phyloP scores from a whole-genome alignment of 2,329 filamentous ascomycete species.

The Alternaria panax region DNA sequence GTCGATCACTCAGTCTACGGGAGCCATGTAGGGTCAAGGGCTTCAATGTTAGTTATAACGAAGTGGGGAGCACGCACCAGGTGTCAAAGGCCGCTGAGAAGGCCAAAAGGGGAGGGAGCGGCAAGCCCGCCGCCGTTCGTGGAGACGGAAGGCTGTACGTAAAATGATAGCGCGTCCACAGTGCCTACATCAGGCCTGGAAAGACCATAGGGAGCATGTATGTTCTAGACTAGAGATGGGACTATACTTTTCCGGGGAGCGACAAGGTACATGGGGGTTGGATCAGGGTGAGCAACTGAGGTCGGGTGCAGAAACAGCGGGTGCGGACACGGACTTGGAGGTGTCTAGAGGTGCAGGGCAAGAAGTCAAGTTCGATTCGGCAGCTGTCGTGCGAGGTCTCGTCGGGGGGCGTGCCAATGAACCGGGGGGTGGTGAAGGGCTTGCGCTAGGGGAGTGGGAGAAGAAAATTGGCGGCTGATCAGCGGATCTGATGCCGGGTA shows the following conservation, averaged over 20 bases:
- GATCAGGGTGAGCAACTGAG: constrained; percentile 39
- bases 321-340: constrained; percentile 31
- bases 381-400: constrained; percentile 35
- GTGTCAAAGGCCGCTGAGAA: constrained; percentile 34
- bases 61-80: constrained; percentile 46
- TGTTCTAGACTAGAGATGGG: constrained; percentile 37
- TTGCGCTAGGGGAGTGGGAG: constrained; percentile 41
- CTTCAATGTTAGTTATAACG: constrained; percentile 34
- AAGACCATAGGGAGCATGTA: constrained; percentile 27
- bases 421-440: constrained; percentile 33
- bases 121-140: constrained; percentile 31
- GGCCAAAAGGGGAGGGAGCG: constrained; percentile 35
- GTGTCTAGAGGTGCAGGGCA: constrained; percentile 31
- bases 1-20: constrained; percentile 26
- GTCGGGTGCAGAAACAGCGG: constrained; percentile 36
- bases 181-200: constrained; percentile 24
- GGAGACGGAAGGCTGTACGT: constrained; percentile 39
- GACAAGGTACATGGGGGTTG: constrained; percentile 31
- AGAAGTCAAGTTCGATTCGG: constrained; percentile 43
- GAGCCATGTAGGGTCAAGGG: constrained; percentile 41
- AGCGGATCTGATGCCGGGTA: constrained; percentile 22
- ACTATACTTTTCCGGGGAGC: constrained; percentile 25
- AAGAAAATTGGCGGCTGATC: constrained; percentile 39
- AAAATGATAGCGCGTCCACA: constrained; percentile 38
- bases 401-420: constrained; percentile 32